These are phyloP conservation scores for Collariella sp. DNA, from an alignment of 495 filamentous ascomycete species.

Conservation along the genomic window DNA sequence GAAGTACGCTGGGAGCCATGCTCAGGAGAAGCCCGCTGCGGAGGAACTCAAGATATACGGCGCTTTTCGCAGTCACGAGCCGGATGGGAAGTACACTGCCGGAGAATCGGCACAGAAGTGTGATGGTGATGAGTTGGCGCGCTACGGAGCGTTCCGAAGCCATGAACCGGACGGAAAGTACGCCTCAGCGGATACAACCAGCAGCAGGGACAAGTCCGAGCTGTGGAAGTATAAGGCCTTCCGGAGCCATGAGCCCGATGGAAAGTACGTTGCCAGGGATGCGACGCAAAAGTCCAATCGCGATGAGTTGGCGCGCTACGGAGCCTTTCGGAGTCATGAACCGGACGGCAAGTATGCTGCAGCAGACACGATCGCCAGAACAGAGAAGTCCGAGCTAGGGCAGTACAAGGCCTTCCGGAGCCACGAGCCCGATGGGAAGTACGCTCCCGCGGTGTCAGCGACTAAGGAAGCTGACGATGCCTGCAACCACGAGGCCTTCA, in stretches of 20 bases:
- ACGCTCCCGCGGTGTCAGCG: slow-evolving; percentile 6
- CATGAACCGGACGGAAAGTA: no score
- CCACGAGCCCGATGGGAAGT: slow-evolving; percentile 19
- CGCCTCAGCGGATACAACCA: no score
- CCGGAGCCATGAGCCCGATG: slow-evolving; percentile 3
- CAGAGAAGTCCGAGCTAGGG: neutral
- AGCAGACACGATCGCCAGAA: no score
- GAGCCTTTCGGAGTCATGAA: neutral
- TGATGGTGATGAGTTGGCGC: no score
- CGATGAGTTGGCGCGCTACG: neutral
- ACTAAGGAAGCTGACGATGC: slow-evolving; percentile 25
- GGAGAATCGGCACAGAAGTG: no score
- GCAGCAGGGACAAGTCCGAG: no score
- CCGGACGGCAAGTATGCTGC: slow-evolving; percentile 1
- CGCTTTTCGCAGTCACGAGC: slow-evolving; percentile 13
- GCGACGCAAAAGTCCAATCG: neutral
- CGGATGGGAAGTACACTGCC: no score
- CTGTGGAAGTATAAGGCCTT: slow-evolving; percentile 21
- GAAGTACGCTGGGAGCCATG: neutral
- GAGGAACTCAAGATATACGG: slow-evolving; percentile 9
- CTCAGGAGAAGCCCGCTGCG: neutral
- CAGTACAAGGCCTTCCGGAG: slow-evolving; percentile 1
- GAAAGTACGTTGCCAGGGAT: neutral
- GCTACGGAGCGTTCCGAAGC: no score
- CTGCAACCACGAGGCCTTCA: slow-evolving; percentile 26